A percentile compares a stretch with the other conserved stretches of the same genome.
phyloP scores from a whole-genome alignment of 2,329 filamentous ascomycete species.

The Alternaria arborescens region DNA sequence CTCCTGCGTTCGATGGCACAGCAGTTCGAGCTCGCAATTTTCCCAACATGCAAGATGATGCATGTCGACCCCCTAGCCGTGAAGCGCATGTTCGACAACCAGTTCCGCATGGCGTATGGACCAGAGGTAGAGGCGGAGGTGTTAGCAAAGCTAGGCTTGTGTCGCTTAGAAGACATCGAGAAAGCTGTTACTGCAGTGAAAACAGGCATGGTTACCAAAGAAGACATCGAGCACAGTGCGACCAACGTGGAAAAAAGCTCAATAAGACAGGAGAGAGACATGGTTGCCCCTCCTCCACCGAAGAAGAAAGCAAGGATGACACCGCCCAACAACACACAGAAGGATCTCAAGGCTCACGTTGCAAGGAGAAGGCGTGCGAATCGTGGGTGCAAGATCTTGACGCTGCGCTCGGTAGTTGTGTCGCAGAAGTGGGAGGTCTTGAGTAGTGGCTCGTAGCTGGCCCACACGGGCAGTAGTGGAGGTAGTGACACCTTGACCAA shows the following conservation, averaged over 20 bases:
- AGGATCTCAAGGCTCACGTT: not conserved
- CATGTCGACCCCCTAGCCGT: constrained; percentile 11
- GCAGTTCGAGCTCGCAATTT: constrained; percentile 9
- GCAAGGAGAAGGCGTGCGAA: not conserved
- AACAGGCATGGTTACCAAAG: not conserved
- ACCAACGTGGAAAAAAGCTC: not conserved
- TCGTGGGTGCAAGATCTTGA: not conserved
- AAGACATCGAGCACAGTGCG: not conserved
- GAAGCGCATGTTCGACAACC: constrained; percentile 17
- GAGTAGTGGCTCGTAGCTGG: too few species aligned
- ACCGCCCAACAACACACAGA: not conserved
- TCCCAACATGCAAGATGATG: constrained; percentile 19
- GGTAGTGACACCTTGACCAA: not conserved
- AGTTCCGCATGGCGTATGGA: constrained; percentile 15
- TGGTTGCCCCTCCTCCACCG: not conserved
- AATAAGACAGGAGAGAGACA: not conserved
- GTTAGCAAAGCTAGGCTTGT: not conserved
- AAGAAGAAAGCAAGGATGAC: not conserved
- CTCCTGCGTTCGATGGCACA: constrained; percentile 3
- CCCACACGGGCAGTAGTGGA: not conserved
- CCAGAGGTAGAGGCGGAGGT: not conserved
- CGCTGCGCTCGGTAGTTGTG: not conserved
- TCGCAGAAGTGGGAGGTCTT: not conserved
- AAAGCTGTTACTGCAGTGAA: not conserved
- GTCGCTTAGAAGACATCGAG: not conserved